A percentile compares a stretch with the other conserved stretches of the same genome.
Evolutionary conservation across 108 stramenopile species (phyloP).

Genomic region (Nitzschia sp.): DNA sequence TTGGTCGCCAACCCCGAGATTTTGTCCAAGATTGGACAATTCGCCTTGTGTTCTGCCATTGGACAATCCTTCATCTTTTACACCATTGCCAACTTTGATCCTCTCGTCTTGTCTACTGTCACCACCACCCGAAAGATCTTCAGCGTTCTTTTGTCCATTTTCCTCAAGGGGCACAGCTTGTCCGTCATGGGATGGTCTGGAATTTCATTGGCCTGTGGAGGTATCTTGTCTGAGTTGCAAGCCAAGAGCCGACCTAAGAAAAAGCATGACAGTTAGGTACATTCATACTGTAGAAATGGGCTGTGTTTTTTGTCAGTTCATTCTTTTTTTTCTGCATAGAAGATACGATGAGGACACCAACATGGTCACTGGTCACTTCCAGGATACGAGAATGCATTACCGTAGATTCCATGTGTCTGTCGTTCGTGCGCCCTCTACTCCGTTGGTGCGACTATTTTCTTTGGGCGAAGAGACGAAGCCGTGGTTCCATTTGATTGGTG

Average conservation of each 20-base stretch:
- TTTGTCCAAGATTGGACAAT: conserved; percentile 82
- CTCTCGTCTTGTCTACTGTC: conserved; percentile 92
- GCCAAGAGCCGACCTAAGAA: conserved; percentile 58
- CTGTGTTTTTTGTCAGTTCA: too few species aligned
- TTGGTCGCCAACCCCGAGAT: conserved; percentile 85
- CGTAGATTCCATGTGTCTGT: too few species aligned
- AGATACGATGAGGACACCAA: too few species aligned
- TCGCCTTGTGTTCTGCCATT: conserved; percentile 90
- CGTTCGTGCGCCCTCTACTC: too few species aligned
- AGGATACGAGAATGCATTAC: too few species aligned
- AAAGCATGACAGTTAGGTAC: conserved; percentile 29
- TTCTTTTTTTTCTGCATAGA: too few species aligned
- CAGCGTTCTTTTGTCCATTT: conserved; percentile 89
- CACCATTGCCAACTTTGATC: conserved; percentile 97
- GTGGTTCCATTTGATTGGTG: too few species aligned
- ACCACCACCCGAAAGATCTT: conserved; percentile 99
- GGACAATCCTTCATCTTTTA: conserved; percentile 99
- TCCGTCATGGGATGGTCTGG: conserved; percentile 86
- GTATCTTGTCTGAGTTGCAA: conserved; percentile 85
- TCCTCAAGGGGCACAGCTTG: conserved; percentile 89
- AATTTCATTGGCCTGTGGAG: conserved; percentile 79
- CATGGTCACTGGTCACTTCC: too few species aligned
- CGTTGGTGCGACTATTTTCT: too few species aligned
- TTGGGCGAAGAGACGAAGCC: too few species aligned
- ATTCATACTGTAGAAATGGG: neutral